Evolutionary conservation across 139 green algal genomes (phyloP), one percentile per base, ranked within the genome.

Genomic region (Pseudopediastrum boryanum): DNA sequence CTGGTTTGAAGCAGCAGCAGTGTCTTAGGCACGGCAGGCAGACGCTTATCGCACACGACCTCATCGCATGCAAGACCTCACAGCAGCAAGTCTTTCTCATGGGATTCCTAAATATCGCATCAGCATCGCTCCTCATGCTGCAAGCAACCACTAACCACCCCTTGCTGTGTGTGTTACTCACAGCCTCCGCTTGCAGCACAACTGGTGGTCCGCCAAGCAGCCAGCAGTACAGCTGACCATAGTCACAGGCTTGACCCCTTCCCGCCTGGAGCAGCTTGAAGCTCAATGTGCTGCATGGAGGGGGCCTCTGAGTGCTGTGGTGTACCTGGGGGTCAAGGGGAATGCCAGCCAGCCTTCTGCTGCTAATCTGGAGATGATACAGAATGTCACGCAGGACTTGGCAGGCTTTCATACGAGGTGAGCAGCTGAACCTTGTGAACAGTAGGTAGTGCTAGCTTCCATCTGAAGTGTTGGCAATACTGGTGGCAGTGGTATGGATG

Each of bases 301-400:
- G 38, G 71, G 71, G 39, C 52, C 38, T 7, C 36, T 78, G 10
- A 52, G 25, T 21, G 71, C 71, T 2, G 52, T 41, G 43, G 71
- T 78, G 52, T 78, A 78, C 71, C 35, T 78, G n/a, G 71, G 52
- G 23, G 38, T 78, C 54, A 35, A 58, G 3, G 52, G 12, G n/a
- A 54, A 63, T 23, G 35, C 21, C 52, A 71, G 23, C 10, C 5
- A 71, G 23, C 19, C 23, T 25, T 39, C 33, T 35, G 36, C 10
- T 3, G 64, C 64, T 23, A 33, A 13, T 0, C 21, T 33, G 21
- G 64, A 35, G 4, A 35, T 16, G 25, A 25, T 76, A 21, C n/a
- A 44, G 4, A 41, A 76, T 21, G 69, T 50, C 23, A 35, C 21
- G 48, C 29, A 44, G 2, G 23, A 43, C 6, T 44, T 64, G 69